Base-by-base conservation (phyloP, 1,284 basidiomycete genomes). In the Pseudozyma sp. region DNA sequence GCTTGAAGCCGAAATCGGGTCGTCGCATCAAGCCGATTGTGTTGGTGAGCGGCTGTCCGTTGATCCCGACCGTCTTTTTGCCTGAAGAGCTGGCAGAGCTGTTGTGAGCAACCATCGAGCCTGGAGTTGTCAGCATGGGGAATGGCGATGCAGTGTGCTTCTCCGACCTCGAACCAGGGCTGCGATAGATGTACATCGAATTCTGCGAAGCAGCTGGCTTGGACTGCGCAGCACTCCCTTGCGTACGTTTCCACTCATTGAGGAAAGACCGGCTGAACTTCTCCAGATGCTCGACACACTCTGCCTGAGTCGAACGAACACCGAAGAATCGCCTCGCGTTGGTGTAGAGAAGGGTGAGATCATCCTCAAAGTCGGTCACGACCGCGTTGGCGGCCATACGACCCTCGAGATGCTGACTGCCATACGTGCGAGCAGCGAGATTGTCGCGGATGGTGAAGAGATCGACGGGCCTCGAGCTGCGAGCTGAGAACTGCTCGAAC, bases 321-420 rank as follows among this genome's bases (percentile, higher is more conserved):
- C 73, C 73, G 33, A 65, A 69, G 58, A 71, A 67, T 14, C 57
- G 52, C 35, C 65, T 63, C 29, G 65, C 73, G 19, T 70, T 71
- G 39, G 54, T 49, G 55, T 68, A 75, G 31, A 75, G 56, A 16
- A 68, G 46, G 5, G 39, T 40, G n/a, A 75, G 61, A 37, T 75
- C 73, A 47, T 64, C 66, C n/a, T 75, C 68, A 39, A 75, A 75
- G 16, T 68, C 73, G 53, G 61, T 63, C 48, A 75, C 54, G 14
- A 75, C 68, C 7, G 64, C 73, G 45, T 70, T 70, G 50, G 68
- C 67, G 6, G 67, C 67, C 50, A 60, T 61, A 31, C 68, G 59
- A 17, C 72, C 62, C 13, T 58, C 56, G 30, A 75, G 57, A 16
- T 60, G 64, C 47, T 50, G 46, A 24, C 68, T 70, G 47, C 72